phyloP scores from a whole-genome alignment of 768 basidiomycete genomes.

The Suillus subluteus region DNA sequence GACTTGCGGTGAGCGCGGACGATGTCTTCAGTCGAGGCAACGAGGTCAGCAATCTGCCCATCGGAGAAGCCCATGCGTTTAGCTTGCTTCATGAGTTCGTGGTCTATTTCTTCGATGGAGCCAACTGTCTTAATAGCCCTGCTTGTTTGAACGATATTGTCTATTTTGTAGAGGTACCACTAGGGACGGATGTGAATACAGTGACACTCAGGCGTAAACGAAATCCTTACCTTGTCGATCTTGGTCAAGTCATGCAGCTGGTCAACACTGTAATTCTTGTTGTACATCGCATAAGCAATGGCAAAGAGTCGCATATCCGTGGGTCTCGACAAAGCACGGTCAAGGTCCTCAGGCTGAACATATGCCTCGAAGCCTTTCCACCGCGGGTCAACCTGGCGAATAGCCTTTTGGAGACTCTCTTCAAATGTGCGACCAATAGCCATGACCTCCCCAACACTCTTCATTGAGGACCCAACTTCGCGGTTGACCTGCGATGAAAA shows the following conservation, averaged over 20 bases:
- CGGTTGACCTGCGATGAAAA: constrained; percentile 94
- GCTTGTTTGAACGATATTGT: constrained; percentile 95
- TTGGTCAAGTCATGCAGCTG: constrained; percentile 91
- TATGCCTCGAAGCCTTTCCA: constrained; percentile 99
- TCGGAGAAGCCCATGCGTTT: constrained; percentile 98
- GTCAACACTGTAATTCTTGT: constrained; percentile 89
- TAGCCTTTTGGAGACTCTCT: constrained; percentile 97
- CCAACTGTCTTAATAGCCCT: constrained; percentile 71
- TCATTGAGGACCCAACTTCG: constrained; percentile 97
- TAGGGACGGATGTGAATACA: constrained; percentile 27
- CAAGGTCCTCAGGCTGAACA: constrained; percentile 83
- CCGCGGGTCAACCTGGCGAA: constrained; percentile 95
- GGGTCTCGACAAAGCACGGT: constrained; percentile 75
- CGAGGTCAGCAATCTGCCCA: constrained; percentile 83
- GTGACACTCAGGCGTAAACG: background rate
- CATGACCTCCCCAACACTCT: constrained; percentile 99
- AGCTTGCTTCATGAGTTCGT: constrained; percentile 81
- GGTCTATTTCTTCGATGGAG: constrained; percentile 68
- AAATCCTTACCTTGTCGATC: constrained; percentile 82
- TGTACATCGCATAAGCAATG: constrained; percentile 97
- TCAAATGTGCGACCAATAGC: constrained; percentile 99
- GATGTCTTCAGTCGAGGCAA: constrained; percentile 70
- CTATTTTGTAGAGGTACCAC: constrained; percentile 99
- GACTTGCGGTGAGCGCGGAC: constrained; percentile 89
- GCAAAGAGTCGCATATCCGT: constrained; percentile 97